Conservation (phyloP, 352 stramenopile genomes). For the Globisporangium iwayamae region DNA sequence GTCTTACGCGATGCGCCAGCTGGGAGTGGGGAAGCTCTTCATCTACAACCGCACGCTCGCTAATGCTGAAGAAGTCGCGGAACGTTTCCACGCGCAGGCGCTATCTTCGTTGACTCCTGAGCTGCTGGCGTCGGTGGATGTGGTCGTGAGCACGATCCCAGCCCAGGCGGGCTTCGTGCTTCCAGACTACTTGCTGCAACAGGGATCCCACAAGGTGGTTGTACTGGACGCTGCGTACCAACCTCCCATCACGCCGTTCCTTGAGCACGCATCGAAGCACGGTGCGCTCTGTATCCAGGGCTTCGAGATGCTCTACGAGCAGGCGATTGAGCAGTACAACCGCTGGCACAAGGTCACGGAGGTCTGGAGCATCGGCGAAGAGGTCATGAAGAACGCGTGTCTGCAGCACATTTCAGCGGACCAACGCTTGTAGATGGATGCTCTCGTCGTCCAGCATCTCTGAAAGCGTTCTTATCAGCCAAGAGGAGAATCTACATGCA, state of each 20-base stretch:
- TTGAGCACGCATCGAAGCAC: constrained; percentile 83
- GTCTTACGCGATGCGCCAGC: constrained; percentile 89
- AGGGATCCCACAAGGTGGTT: constrained; percentile 49
- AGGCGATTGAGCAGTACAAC: constrained; percentile 96
- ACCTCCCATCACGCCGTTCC: constrained; percentile 91
- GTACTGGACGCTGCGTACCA: constrained; percentile 99
- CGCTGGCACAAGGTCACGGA: constrained; percentile 86
- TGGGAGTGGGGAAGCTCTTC: constrained; percentile 81
- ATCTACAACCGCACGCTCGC: constrained; percentile 95
- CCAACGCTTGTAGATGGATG: constrained; percentile 35
- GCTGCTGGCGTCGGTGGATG: constrained; percentile 56
- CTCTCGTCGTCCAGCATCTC: not conserved
- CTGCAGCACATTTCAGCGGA: constrained; percentile 48
- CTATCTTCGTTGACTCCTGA: constrained; percentile 51
- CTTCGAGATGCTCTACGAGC: constrained; percentile 98
- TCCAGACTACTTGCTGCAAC: constrained; percentile 60
- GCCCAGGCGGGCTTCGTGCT: constrained; percentile 81
- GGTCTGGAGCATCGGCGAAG: constrained; percentile 36
- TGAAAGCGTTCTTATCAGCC: not conserved
- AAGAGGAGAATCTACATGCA: not conserved
- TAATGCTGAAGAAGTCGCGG: constrained; percentile 89
- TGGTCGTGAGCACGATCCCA: constrained; percentile 96
- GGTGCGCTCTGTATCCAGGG: constrained; percentile 92
- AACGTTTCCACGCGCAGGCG: constrained; percentile 83
- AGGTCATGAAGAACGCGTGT: constrained; percentile 56